A percentile compares a stretch with the other conserved stretches of the same genome.
Evolutionary conservation across 2,329 filamentous ascomycete species (phyloP).

Genomic region (Boeremia exigua): DNA sequence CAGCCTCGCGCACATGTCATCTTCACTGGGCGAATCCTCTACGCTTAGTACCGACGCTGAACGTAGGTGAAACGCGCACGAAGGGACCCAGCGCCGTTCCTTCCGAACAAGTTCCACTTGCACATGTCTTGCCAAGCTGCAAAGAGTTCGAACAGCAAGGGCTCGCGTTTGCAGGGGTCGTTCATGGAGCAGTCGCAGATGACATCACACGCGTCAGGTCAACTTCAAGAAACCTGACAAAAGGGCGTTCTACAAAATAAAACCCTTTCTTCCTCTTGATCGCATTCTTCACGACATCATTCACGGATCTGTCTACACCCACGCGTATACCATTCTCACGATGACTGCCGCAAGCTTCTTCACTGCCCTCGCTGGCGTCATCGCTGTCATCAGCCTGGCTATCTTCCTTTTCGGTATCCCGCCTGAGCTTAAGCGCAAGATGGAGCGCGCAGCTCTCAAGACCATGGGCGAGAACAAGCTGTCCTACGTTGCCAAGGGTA

Average conservation of each 20-base stretch:
- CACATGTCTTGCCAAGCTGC: constrained; percentile 11
- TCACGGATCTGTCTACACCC: background rate
- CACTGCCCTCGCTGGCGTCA: constrained; percentile 43
- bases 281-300: background rate
- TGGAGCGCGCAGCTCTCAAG: constrained; percentile 55
- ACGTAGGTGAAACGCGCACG: constrained; percentile 11
- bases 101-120: constrained; percentile 8
- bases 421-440: constrained; percentile 53
- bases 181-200: constrained; percentile 1
- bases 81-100: constrained; percentile 14
- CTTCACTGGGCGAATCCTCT: constrained; percentile 2
- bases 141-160: constrained; percentile 3
- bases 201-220: constrained; percentile 10
- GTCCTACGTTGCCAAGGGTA: constrained; percentile 50
- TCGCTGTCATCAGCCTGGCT: constrained; percentile 47
- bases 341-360: constrained; percentile 41
- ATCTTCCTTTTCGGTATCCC: constrained; percentile 58
- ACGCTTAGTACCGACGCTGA: constrained; percentile 1
- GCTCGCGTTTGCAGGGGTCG: constrained; percentile 8
- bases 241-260: background rate
- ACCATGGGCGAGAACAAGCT: constrained; percentile 62
- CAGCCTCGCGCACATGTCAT: constrained; percentile 6
- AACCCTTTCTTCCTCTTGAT: background rate
- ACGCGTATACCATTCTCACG: constrained; percentile 4
- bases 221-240: constrained; percentile 8